Evolutionary conservation across 2,329 filamentous ascomycete species (phyloP).

Genomic region (Exophiala sp.): DNA sequence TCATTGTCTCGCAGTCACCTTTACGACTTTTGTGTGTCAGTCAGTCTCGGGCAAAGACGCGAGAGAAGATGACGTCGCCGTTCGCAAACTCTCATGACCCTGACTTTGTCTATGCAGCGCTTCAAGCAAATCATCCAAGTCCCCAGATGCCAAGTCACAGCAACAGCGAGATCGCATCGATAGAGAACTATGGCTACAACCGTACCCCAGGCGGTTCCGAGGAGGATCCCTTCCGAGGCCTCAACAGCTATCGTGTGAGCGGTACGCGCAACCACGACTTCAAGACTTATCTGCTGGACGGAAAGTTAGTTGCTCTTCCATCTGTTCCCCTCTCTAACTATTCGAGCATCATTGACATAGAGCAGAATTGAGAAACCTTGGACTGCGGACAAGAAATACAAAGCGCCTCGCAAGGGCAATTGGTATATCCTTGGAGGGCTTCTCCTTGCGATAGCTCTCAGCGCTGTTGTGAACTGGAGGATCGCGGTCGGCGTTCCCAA

Average conservation of each 20-base stretch:
- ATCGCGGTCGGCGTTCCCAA: slow-evolving; percentile 20
- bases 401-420: slow-evolving; percentile 20
- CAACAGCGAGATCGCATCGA: slow-evolving; percentile 19
- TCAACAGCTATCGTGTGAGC: slow-evolving; percentile 19
- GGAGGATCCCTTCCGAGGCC: slow-evolving; percentile 16
- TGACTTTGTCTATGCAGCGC: slow-evolving; percentile 12
- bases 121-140: slow-evolving; percentile 16
- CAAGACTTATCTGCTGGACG: slow-evolving; percentile 20
- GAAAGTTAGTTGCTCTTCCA: slow-evolving; percentile 20
- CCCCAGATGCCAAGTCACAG: slow-evolving; percentile 14
- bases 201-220: slow-evolving; percentile 13
- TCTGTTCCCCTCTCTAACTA: slow-evolving; percentile 10
- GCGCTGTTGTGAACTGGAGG: slow-evolving; percentile 21
- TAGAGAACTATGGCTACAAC: slow-evolving; percentile 20
- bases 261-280: slow-evolving; percentile 19
- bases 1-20: slow-evolving; percentile 16
- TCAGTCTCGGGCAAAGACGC: slow-evolving; percentile 9
- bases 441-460: slow-evolving; percentile 19
- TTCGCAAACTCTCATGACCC: slow-evolving; percentile 14
- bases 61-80: slow-evolving; percentile 17
- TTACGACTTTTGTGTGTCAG: slow-evolving; percentile 10
- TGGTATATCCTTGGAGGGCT: slow-evolving; percentile 20
- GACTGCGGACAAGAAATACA: slow-evolving; percentile 21
- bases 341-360: slow-evolving; percentile 18
- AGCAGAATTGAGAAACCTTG: slow-evolving; percentile 20